A percentile compares a stretch with the other conserved stretches of the same genome.
Evolutionary conservation across 805 yeast genomes (phyloP).

Genomic region (Pichia thaimueangensis): DNA sequence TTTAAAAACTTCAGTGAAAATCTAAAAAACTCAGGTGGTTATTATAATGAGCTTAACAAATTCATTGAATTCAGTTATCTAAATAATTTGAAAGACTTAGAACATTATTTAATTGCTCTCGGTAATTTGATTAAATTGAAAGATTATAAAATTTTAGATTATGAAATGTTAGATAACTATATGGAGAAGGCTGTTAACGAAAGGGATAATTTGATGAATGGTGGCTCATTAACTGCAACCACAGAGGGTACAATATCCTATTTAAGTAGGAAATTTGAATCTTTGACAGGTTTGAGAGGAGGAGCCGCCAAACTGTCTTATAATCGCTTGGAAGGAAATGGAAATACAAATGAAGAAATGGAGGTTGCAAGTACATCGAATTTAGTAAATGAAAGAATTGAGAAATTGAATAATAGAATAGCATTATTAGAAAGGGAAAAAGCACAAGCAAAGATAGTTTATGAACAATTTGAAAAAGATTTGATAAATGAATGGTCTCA

Average conservation of each 20-base stretch:
- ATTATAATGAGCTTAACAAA: slow-evolving; percentile 29
- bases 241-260: slow-evolving; percentile 32
- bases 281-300: slow-evolving; percentile 36
- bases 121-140: slow-evolving; percentile 70
- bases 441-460: slow-evolving; percentile 37
- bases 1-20: slow-evolving; percentile 33
- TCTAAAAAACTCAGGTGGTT: slow-evolving; percentile 32
- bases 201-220: slow-evolving; percentile 33
- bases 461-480: slow-evolving; percentile 39
- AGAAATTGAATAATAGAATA: slow-evolving; percentile 35
- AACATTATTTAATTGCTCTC: slow-evolving; percentile 65
- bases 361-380: slow-evolving; percentile 28
- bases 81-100: slow-evolving; percentile 78
- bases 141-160: slow-evolving; percentile 87
- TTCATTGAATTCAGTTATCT: slow-evolving; percentile 73
- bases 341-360: slow-evolving; percentile 17
- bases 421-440: slow-evolving; percentile 41
- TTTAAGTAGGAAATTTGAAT: slow-evolving; percentile 42
- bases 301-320: slow-evolving; percentile 16
- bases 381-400: slow-evolving; percentile 38
- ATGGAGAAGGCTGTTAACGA: slow-evolving; percentile 65
- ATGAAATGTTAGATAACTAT: slow-evolving; percentile 80
- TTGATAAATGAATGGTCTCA: slow-evolving; percentile 47
- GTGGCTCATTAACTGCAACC: slow-evolving; percentile 31
- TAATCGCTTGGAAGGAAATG: slow-evolving; percentile 34